Evolutionary conservation across 2,329 filamentous ascomycete species (phyloP).

Genomic region (Calonectria pseudoturangicola): DNA sequence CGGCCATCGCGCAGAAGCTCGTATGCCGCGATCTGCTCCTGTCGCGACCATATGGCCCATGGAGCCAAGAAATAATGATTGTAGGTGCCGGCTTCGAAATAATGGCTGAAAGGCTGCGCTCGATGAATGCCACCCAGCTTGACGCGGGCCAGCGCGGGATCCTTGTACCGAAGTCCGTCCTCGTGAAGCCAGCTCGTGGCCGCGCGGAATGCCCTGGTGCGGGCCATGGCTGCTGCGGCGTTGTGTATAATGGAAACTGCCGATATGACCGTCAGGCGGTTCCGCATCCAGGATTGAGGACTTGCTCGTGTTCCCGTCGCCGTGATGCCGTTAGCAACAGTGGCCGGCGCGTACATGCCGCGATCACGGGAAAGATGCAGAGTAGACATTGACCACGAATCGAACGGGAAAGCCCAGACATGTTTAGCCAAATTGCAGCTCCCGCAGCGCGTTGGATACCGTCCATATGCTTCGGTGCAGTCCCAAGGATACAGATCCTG

Average conservation of each 20-base stretch:
- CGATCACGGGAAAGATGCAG: conserved; percentile 6
- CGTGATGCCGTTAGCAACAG: conserved; percentile 4
- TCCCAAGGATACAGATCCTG: conserved; percentile 68
- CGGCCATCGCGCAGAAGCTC: conserved; percentile 11
- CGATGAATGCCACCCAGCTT: conserved; percentile 8
- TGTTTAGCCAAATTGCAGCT: conserved; percentile 10
- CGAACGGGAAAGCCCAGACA: conserved; percentile 10
- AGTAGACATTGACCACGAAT: conserved; percentile 12
- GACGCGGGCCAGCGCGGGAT: conserved; percentile 6
- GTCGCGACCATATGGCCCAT: conserved; percentile 10
- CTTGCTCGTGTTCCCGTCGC: neutral
- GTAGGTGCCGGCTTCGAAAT: conserved; percentile 15
- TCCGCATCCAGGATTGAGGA: conserved; percentile 18
- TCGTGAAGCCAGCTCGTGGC: conserved; percentile 10
- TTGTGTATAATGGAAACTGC: neutral
- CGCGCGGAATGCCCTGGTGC: neutral
- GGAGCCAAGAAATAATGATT: conserved; percentile 19
- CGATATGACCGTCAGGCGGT: conserved; percentile 2
- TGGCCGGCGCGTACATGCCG: conserved; percentile 2
- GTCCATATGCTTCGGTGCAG: conserved; percentile 65
- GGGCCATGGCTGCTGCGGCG: neutral
- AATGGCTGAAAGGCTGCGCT: conserved; percentile 12
- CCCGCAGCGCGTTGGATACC: conserved; percentile 14
- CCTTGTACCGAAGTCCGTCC: neutral
- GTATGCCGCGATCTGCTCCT: conserved; percentile 17